A percentile compares a stretch with the other conserved stretches of the same genome.
phyloP scores from a whole-genome alignment of 345 rosid species.

The Psidium friedrichsthalianum region DNA sequence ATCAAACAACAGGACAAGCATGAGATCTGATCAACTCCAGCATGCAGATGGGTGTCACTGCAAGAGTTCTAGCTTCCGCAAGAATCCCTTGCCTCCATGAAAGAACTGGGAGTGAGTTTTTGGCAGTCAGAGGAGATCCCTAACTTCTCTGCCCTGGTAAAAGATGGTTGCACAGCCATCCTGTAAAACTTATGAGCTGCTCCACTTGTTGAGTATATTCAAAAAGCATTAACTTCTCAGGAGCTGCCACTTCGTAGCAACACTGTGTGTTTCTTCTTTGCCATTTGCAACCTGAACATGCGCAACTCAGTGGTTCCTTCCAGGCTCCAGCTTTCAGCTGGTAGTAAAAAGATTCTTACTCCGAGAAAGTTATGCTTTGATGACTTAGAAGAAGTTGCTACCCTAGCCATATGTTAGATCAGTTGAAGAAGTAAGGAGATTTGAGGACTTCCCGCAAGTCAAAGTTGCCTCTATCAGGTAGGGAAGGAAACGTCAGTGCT shows the following conservation, averaged over 20 bases:
- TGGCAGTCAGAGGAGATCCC: neutral
- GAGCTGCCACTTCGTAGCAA: neutral
- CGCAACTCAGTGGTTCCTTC: neutral
- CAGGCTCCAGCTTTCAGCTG: neutral
- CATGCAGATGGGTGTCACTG: neutral
- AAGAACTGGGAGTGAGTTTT: neutral
- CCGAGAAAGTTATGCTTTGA: neutral
- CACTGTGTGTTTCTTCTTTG: neutral
- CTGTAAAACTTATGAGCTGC: neutral
- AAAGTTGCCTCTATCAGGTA: constrained; percentile 78
- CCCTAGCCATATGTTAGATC: constrained; percentile 9
- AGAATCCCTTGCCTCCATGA: neutral
- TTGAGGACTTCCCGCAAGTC: constrained; percentile 64
- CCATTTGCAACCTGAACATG: neutral
- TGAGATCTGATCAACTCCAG: neutral
- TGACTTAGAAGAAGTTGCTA: neutral
- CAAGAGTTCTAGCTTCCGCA: neutral
- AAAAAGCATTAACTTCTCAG: neutral
- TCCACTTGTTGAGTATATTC: neutral
- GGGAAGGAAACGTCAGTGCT: constrained; percentile 55
- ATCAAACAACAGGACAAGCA: neutral
- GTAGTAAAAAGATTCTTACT: neutral
- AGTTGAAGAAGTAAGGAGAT: constrained; percentile 91
- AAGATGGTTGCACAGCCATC: neutral
- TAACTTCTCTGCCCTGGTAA: neutral